These are phyloP conservation scores for Epichloe aotearoae DNA, from an alignment of 2,329 filamentous ascomycete species.

Conservation along the genomic window DNA sequence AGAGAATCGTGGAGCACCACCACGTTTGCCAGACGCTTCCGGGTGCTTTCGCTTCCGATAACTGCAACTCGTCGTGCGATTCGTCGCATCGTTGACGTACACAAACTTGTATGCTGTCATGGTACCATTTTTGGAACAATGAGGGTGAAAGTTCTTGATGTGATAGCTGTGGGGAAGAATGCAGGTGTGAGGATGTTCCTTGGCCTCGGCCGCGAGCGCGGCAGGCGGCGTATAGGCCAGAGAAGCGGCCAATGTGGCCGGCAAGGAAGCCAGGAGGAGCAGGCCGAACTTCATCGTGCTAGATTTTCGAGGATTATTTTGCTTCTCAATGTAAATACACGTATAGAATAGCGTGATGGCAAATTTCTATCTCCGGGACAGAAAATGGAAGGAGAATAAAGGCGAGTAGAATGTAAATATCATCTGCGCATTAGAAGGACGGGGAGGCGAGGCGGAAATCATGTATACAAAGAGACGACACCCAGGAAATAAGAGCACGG, in stretches of 20 bases:
- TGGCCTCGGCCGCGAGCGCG: conserved; percentile 13
- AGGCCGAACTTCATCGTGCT: conserved; percentile 6
- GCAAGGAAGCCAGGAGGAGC: conserved; percentile 5
- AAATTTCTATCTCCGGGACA: conserved; percentile 1
- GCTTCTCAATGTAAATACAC: neutral
- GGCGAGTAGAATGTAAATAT: neutral
- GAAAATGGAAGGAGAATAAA: neutral
- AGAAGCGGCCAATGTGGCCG: conserved; percentile 10
- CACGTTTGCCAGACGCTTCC: conserved; percentile 14
- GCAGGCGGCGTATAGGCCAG: conserved; percentile 16
- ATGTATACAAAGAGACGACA: neutral
- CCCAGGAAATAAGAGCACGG: neutral
- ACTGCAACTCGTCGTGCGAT: conserved; percentile 27
- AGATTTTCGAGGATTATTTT: neutral
- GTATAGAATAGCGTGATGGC: neutral
- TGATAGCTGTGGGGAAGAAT: conserved; percentile 25
- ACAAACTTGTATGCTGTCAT: conserved; percentile 24
- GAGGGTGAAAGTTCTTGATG: conserved; percentile 24
- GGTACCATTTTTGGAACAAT: conserved; percentile 20
- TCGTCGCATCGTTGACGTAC: conserved; percentile 27
- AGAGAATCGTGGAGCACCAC: conserved; percentile 23
- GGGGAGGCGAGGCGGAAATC: no score
- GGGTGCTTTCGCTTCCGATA: conserved; percentile 29
- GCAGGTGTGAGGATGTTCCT: conserved; percentile 17
- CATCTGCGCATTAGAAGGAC: no score